Conservation (phyloP, 1,139 yeast species). For the Debaryomyces sp. region DNA sequence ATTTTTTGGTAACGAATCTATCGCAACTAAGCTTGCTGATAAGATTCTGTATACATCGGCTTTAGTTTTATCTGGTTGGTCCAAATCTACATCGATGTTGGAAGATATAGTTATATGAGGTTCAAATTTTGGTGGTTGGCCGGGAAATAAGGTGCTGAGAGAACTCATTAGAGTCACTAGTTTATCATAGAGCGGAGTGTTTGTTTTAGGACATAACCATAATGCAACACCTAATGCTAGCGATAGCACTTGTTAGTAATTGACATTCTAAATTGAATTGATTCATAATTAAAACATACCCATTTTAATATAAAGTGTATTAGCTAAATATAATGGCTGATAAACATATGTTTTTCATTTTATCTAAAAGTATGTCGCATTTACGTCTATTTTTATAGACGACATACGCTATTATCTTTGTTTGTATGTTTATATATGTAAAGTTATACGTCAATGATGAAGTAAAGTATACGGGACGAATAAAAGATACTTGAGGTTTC, state of each 20-base stretch:
- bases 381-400: neutral
- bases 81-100: slow-evolving; percentile 48
- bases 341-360: neutral
- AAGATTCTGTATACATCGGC: slow-evolving; percentile 64
- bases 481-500: neutral
- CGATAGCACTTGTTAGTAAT: slow-evolving; percentile 16
- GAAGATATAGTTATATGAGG: slow-evolving; percentile 82
- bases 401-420: neutral
- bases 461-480: neutral
- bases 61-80: slow-evolving; percentile 39
- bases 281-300: slow-evolving; percentile 18
- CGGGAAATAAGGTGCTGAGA: slow-evolving; percentile 69
- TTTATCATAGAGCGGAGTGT: slow-evolving; percentile 57
- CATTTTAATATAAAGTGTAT: slow-evolving; percentile 12
- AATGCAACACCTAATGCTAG: slow-evolving; percentile 55
- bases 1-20: slow-evolving; percentile 46
- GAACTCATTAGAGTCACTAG: slow-evolving; percentile 64
- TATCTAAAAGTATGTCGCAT: neutral
- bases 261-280: neutral
- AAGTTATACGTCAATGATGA: neutral
- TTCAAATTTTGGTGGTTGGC: slow-evolving; percentile 63
- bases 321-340: neutral
- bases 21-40: slow-evolving; percentile 68
- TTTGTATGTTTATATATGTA: neutral
- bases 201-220: slow-evolving; percentile 74